Percentiles rank a stretch among this genome's conserved stretches.
These are phyloP conservation scores for Rhizoclosmatium globosum DNA, from an alignment of 192 early-diverging fungal species.

Conservation along the genomic window DNA sequence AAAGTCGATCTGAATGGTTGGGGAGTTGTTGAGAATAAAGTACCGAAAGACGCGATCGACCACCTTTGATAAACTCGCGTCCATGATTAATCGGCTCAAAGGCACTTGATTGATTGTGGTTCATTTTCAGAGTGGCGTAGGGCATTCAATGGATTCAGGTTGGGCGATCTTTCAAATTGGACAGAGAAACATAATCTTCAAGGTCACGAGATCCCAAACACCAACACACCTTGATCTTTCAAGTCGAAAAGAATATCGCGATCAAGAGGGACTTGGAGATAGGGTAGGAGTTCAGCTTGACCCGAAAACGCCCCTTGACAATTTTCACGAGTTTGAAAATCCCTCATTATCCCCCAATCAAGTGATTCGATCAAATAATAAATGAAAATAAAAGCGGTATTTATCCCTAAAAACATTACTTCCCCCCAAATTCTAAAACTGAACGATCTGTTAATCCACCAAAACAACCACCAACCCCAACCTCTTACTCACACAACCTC, in stretches of 20 bases:
- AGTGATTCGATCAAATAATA: too few species aligned
- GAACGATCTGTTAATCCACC: too few species aligned
- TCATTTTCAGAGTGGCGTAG: conserved; percentile 9
- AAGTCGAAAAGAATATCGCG: not conserved
- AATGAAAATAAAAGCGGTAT: too few species aligned
- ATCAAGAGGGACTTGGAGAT: not conserved
- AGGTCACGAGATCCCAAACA: not conserved
- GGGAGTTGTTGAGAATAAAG: not conserved
- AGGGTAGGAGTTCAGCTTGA: not conserved
- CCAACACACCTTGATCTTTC: not conserved
- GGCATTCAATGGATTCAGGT: conserved; percentile 2
- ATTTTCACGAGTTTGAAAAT: not conserved
- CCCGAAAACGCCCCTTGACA: not conserved
- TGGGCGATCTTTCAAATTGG: not conserved
- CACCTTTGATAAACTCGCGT: conserved; percentile 56
- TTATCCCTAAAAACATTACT: too few species aligned
- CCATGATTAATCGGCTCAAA: conserved; percentile 34
- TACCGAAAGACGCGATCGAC: not conserved
- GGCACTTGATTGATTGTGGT: not conserved
- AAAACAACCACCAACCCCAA: too few species aligned
- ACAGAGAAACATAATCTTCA: not conserved
- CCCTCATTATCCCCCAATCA: too few species aligned
- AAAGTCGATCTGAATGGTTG: conserved; percentile 60
- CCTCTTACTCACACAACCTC: conserved; percentile 20
- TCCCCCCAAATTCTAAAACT: too few species aligned